Base-by-base conservation (phyloP, 1,139 yeast genomes). In the Suhomyces wounanorum region DNA sequence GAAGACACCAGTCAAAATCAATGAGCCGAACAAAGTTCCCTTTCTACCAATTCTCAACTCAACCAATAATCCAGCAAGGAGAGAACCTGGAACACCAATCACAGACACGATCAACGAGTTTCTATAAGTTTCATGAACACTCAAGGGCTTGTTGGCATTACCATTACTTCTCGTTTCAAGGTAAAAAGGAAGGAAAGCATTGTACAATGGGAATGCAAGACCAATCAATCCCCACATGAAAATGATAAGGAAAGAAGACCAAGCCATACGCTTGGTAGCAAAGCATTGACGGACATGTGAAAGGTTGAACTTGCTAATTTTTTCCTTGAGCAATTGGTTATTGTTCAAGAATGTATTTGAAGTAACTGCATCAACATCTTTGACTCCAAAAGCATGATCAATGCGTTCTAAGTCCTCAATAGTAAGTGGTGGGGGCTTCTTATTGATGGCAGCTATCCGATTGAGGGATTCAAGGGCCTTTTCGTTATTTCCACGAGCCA, bases 161-260 rank as follows among this genome's bases (percentile, higher is more conserved):
- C 52, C 74, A 31, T 42, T 43, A 14, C 77, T 75, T 49, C 68
- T 63, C 3, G 68, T 63, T 51, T 72, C 72, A 44, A 75, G 66
- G 48, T 69, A 73, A 44, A 70, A 68, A 1, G 79, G 79, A 31
- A 75, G 59, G 52, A 75, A 75, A 3, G 79, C 78, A 56, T 75
- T 75, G 55, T 75, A 75, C 47, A 75, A 63, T 0, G 80, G 80
- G 59, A 75, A 75, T 0, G 80, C 79, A 37, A 75, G 65, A 3
- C 80, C 80, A 52, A 74, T 68, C n/a, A 75, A 57, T 1, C 74
- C 78, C 80, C 79, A 73, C 3, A 74, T 60, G 38, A 69, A 61
- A 13, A 75, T 70, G 23, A 75, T 73, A 43, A 75, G 58, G 9
- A 58, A 47, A 13, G 75, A 67, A 6, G 78, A 73, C 23, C 68